Base-by-base conservation (phyloP, 179 eudicot genomes). In the Dionaea muscipula region DNA sequence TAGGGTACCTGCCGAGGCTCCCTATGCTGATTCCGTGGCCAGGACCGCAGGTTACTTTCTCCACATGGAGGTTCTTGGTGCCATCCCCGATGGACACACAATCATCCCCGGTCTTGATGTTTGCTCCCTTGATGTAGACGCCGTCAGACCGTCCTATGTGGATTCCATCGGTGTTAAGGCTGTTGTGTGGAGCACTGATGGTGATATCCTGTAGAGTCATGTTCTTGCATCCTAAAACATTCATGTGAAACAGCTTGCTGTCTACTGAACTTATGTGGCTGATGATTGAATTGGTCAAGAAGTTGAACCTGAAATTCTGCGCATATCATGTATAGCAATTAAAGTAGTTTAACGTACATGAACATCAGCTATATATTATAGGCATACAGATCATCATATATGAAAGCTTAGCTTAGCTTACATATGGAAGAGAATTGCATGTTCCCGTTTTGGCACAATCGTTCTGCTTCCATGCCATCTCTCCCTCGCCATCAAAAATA, bases 161-260 rank as follows among this genome's bases (percentile, higher is more conserved):
- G 28, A 80, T 74, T 6, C 82, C 85, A 39, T 80, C 82, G 0
- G 86, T 80, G 75, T 80, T 80, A 7, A 47, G 51, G 62, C 86
- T 80, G 0, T 52, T 18, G 10, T 1, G 54, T 0, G 86, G 86
- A 0, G 86, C 78, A 0, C 8, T 24, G 46, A 74, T 55, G 1
- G 61, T 67, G 15, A 77, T 6, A 26, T 61, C 55, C 4, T 36
- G 37, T 40, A 80, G 24, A 0, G 26, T 60, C n/a, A 80, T 36
- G 7, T 72, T 56, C 21, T 66, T 72, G 46, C 80, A 72, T 0
- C 70, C 69, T 14, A 72, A 36, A 18, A 77, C 19, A 20, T 61
- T 61, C 37, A 72, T 58, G 73, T 80, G 86, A 36, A 74, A 80
- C 26, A 59, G 5, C 57, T 79, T 76, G 69, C 79, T 76, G 63